phyloP scores from a whole-genome alignment of 2,329 filamentous ascomycete species.

The Periconia sp. region DNA sequence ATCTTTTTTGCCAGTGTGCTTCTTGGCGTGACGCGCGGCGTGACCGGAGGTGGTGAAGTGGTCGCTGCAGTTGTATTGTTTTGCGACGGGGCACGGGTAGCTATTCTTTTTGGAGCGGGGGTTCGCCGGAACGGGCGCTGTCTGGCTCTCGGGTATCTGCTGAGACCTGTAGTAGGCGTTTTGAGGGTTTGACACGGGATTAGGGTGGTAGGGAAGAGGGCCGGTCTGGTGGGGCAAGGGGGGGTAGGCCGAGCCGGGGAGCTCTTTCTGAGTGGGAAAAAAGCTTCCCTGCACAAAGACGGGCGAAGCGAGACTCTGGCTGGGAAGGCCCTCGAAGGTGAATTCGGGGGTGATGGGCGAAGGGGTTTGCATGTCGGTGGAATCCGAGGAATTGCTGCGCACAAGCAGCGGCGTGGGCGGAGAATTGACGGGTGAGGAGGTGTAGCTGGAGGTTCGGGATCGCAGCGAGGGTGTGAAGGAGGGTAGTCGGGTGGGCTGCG shows the following conservation, averaged over 20 bases:
- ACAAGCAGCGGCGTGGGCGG: slow-evolving; percentile 50
- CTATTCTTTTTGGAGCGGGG: slow-evolving; percentile 61
- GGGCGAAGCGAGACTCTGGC: slow-evolving; percentile 23
- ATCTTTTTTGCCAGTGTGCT: slow-evolving; percentile 79
- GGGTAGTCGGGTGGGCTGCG: slow-evolving; percentile 35
- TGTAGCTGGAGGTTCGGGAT: slow-evolving; percentile 48
- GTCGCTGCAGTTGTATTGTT: slow-evolving; percentile 72
- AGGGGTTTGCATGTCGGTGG: slow-evolving; percentile 45
- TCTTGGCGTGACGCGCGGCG: slow-evolving; percentile 82
- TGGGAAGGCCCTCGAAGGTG: slow-evolving; percentile 16
- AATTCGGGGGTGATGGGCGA: slow-evolving; percentile 52
- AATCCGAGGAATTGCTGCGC: slow-evolving; percentile 52
- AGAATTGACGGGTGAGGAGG: slow-evolving; percentile 49
- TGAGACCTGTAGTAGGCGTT: slow-evolving; percentile 23
- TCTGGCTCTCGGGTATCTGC: slow-evolving; percentile 7
- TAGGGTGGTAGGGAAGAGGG: slow-evolving; percentile 22
- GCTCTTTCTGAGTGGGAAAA: slow-evolving; percentile 30
- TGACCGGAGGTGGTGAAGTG: slow-evolving; percentile 84
- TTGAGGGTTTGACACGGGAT: slow-evolving; percentile 9
- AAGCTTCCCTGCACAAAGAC: slow-evolving; percentile 30
- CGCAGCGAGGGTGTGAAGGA: slow-evolving; percentile 40
- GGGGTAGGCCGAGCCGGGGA: slow-evolving; percentile 23
- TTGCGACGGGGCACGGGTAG: slow-evolving; percentile 73
- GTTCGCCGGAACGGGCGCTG: slow-evolving; percentile 30
- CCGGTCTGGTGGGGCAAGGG: slow-evolving; percentile 24